A percentile compares a stretch with the other conserved stretches of the same genome.
These are phyloP conservation scores for Diplodia sapinea DNA, from an alignment of 2,329 filamentous ascomycete genomes.

Conservation along the genomic window DNA sequence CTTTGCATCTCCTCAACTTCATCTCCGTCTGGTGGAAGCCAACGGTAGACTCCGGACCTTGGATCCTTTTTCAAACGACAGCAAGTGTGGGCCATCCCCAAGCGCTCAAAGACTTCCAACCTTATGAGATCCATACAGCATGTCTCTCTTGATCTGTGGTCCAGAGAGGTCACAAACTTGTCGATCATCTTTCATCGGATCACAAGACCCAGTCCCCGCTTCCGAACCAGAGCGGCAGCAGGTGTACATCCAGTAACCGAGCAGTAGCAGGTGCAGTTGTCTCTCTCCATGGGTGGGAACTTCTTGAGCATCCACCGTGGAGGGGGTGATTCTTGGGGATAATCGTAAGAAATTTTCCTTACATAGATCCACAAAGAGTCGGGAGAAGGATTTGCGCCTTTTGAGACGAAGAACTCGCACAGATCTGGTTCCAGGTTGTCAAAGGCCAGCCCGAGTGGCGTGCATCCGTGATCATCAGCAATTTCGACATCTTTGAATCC, in stretches of 20 bases:
- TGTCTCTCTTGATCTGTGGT: not conserved
- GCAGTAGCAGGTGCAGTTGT: not conserved
- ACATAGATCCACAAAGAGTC: not conserved
- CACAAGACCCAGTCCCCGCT: rapidly evolving
- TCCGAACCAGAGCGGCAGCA: not conserved
- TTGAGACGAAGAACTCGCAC: not conserved
- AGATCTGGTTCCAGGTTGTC: not conserved
- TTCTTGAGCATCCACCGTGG: not conserved
- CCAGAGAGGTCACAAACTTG: not conserved
- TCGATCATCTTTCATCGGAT: not conserved
- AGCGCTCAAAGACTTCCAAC: not conserved
- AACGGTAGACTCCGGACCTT: too few relatives aligned
- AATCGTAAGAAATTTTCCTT: not conserved
- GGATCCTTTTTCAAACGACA: not conserved
- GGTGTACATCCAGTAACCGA: not conserved
- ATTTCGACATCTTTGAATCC: not conserved
- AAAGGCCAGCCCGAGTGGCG: not conserved
- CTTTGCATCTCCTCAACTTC: not conserved
- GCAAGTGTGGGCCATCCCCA: not conserved
- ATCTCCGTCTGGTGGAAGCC: not conserved
- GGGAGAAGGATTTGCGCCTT: not conserved
- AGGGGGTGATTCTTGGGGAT: too few relatives aligned
- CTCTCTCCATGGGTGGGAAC: not conserved
- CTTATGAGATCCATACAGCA: not conserved
- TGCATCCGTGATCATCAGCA: not conserved